These are phyloP conservation scores for Trichoderma sp. DNA, from an alignment of 2,329 filamentous ascomycete genomes.

Conservation along the genomic window DNA sequence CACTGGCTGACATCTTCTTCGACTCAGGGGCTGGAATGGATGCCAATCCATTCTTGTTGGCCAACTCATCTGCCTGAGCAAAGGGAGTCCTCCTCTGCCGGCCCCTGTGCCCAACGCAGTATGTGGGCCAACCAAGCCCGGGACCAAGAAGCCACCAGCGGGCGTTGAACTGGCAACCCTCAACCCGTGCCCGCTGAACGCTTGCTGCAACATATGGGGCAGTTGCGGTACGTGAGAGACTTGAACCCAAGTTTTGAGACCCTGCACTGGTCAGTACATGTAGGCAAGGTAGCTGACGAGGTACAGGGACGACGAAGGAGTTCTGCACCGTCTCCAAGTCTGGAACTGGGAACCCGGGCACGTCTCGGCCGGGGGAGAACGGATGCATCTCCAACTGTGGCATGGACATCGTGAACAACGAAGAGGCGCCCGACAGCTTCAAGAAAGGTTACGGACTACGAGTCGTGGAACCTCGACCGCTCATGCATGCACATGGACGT, in stretches of 20 bases:
- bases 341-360: conserved; percentile 32
- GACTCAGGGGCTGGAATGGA: no score
- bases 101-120: conserved; percentile 30
- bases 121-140: conserved; percentile 38
- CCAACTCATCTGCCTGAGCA: conserved; percentile 9
- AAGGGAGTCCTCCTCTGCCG: conserved; percentile 38
- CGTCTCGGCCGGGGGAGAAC: conserved; percentile 28
- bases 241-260: no score
- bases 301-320: conserved; percentile 34
- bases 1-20: no score
- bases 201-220: conserved; percentile 45
- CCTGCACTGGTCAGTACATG: no score
- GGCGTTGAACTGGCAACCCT: conserved; percentile 32
- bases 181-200: conserved; percentile 39
- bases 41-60: no score
- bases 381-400: conserved; percentile 35
- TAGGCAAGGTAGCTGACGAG: no score
- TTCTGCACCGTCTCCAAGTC: conserved; percentile 40
- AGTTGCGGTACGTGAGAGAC: conserved; percentile 42
- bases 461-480: not conserved
- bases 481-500: conserved; percentile 19
- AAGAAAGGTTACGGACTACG: not conserved
- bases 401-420: conserved; percentile 28
- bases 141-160: conserved; percentile 29
- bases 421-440: not conserved